Percentiles rank a stretch among this genome's conserved stretches.
These are phyloP conservation scores for Hippophae gyantsensis DNA, from an alignment of 306 rosid species.

Conservation along the genomic window DNA sequence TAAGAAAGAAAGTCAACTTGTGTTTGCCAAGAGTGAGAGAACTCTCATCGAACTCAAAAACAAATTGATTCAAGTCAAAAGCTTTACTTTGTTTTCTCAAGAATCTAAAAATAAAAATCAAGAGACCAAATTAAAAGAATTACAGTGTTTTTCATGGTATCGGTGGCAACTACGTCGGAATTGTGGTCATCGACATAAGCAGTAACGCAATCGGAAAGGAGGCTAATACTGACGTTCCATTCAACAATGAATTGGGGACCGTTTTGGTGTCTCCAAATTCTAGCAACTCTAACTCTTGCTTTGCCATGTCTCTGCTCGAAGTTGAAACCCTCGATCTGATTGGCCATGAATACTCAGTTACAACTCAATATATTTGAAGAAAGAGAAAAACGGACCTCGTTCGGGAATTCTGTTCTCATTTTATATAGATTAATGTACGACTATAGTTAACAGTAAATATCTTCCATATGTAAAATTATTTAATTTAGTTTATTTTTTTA, in stretches of 20 bases:
- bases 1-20: no score
- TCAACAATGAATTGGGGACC: constrained; percentile 66
- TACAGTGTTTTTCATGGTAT: constrained; percentile 91
- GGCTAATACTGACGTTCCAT: constrained; percentile 69
- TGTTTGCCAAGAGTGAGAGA: no score
- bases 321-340: constrained; percentile 36
- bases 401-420: no score
- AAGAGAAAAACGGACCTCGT: no score
- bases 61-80: neutral
- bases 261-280: constrained; percentile 53
- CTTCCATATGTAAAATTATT: no score
- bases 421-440: no score
- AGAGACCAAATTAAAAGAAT: neutral
- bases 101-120: neutral
- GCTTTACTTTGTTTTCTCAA: neutral
- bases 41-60: no score
- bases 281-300: constrained; percentile 70
- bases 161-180: constrained; percentile 84
- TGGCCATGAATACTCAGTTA: constrained; percentile 26
- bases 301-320: constrained; percentile 90
- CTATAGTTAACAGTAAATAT: no score
- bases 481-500: no score
- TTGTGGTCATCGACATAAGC: constrained; percentile 62
- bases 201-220: constrained; percentile 61
- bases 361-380: neutral